Conservation (phyloP, 116 monocot genomes). For the Zostera marina region DNA sequence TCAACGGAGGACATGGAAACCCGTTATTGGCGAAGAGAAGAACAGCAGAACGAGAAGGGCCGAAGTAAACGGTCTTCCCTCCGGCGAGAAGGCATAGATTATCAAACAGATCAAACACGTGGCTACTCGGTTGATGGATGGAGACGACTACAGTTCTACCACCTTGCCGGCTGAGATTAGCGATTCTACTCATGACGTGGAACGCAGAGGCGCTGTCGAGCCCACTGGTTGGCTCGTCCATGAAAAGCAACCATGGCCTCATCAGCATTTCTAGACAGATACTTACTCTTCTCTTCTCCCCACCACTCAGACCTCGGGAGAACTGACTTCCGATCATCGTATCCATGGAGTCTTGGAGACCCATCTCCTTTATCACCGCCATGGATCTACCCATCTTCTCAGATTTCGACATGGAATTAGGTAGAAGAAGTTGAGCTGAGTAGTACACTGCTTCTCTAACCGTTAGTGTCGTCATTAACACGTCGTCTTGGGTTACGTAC, state of each 20-base stretch:
- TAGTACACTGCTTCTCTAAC: constrained; percentile 21
- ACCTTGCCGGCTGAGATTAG: constrained; percentile 1
- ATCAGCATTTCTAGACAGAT: constrained; percentile 24
- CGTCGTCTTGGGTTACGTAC: constrained; percentile 22
- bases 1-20: constrained; percentile 23
- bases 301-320: constrained; percentile 16
- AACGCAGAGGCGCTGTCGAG: constrained; percentile 25
- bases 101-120: constrained; percentile 14
- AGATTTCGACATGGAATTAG: constrained; percentile 5
- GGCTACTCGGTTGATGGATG: constrained; percentile 22
- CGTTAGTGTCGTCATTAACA: constrained; percentile 21
- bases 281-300: constrained; percentile 23
- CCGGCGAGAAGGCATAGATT: constrained; percentile 15
- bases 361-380: constrained; percentile 19
- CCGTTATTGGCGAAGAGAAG: constrained; percentile 22
- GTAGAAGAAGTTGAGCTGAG: constrained; percentile 24
- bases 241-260: constrained; percentile 16
- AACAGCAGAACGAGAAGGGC: neutral
- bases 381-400: constrained; percentile 18
- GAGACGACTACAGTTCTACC: constrained; percentile 12
- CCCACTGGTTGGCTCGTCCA: constrained; percentile 26
- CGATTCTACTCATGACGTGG: constrained; percentile 15
- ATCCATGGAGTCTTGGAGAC: constrained; percentile 12
- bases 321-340: constrained; percentile 14
- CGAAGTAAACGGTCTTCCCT: constrained; percentile 20